Evolutionary conservation across 2,329 filamentous ascomycete genomes (phyloP).

Genomic region (Elsinoe australis): DNA sequence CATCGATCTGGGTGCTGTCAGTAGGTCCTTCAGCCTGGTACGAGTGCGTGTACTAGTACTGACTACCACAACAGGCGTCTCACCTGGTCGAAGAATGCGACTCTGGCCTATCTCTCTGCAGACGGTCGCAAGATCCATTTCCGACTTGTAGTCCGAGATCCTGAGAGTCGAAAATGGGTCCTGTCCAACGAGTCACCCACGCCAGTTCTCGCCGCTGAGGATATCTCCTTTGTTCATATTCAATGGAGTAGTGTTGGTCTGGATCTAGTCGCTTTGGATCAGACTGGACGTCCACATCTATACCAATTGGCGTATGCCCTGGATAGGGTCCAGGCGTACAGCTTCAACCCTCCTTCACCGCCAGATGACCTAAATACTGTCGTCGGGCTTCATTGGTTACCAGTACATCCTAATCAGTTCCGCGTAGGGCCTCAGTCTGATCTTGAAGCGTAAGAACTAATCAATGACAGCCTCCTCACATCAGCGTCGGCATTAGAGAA

Average conservation of each 20-base stretch:
- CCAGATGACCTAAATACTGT: slow-evolving; percentile 68
- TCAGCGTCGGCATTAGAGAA: slow-evolving; percentile 33
- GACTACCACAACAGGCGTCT: slow-evolving; percentile 51
- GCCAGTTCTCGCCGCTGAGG: slow-evolving; percentile 54
- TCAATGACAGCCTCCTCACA: slow-evolving; percentile 24
- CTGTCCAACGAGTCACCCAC: slow-evolving; percentile 64
- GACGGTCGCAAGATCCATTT: slow-evolving; percentile 66
- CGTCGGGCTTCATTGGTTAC: slow-evolving; percentile 80
- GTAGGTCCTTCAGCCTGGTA: slow-evolving; percentile 48
- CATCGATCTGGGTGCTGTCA: slow-evolving; percentile 70
- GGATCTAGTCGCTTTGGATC: slow-evolving; percentile 78
- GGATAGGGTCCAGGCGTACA: slow-evolving; percentile 59
- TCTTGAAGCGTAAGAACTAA: neutral
- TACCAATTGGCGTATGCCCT: slow-evolving; percentile 63
- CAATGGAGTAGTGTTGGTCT: slow-evolving; percentile 70
- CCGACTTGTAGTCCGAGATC: slow-evolving; percentile 61
- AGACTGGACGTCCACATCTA: slow-evolving; percentile 67
- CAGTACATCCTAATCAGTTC: slow-evolving; percentile 32
- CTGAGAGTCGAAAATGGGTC: slow-evolving; percentile 64
- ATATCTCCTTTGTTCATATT: slow-evolving; percentile 66
- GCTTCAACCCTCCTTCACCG: slow-evolving; percentile 58
- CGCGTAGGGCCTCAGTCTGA: slow-evolving; percentile 22
- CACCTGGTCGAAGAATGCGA: slow-evolving; percentile 81
- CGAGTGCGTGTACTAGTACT: slow-evolving; percentile 5
- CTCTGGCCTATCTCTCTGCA: slow-evolving; percentile 69